phyloP scores from a whole-genome alignment of 164 flowering plant genomes.

The Saururus chinensis region DNA sequence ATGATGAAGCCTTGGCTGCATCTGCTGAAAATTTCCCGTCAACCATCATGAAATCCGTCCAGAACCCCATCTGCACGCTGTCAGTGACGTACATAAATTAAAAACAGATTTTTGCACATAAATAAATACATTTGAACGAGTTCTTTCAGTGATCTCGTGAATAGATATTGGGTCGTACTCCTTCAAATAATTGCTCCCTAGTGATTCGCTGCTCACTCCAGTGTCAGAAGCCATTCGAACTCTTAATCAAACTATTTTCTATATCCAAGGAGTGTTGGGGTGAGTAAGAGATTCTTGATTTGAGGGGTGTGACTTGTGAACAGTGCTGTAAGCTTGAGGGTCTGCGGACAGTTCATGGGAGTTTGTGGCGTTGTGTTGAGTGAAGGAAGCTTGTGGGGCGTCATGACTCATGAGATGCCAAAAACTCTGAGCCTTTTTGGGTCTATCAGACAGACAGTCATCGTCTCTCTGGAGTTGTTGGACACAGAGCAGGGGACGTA shows the following conservation, averaged over 20 bases:
- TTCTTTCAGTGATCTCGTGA: neutral
- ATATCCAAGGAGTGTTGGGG: neutral
- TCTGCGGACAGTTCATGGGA: neutral
- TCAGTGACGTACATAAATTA: neutral
- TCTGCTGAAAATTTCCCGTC: too few relatives aligned
- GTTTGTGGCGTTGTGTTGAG: neutral
- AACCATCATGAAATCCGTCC: neutral
- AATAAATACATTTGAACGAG: neutral
- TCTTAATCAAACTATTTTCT: neutral
- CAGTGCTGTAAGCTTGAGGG: neutral
- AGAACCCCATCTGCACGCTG: neutral
- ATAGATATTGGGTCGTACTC: neutral
- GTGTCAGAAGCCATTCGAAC: neutral
- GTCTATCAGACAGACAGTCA: neutral
- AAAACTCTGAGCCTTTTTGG: neutral
- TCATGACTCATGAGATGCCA: neutral
- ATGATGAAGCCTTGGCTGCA: too few relatives aligned
- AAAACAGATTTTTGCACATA: neutral
- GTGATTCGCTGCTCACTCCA: neutral
- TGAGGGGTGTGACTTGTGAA: too few relatives aligned
- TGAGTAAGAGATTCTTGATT: neutral
- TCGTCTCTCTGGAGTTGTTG: neutral
- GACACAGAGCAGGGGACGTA: too few relatives aligned
- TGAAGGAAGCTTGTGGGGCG: neutral
- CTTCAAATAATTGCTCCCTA: slow-evolving; percentile 2